These are phyloP conservation scores for Camillea tinctor DNA, from an alignment of 2,329 filamentous ascomycete species.

Conservation along the genomic window DNA sequence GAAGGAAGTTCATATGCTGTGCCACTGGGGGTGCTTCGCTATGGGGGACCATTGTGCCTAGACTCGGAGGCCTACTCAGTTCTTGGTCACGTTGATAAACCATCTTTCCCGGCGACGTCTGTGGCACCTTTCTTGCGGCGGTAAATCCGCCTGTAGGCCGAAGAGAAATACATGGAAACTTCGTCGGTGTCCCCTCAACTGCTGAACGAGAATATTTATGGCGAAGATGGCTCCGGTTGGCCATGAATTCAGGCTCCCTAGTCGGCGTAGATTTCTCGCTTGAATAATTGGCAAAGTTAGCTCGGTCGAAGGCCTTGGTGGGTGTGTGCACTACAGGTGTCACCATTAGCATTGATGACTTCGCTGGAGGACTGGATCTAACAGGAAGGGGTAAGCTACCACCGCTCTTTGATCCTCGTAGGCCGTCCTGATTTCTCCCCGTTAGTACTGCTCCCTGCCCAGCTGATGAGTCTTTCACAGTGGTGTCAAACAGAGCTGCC, in stretches of 20 bases:
- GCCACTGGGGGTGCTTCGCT: slow-evolving; percentile 39
- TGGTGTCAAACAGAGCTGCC: slow-evolving; percentile 51
- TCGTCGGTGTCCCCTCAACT: slow-evolving; percentile 10
- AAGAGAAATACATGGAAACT: slow-evolving; percentile 12
- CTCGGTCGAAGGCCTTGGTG: background rate
- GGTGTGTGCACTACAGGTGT: slow-evolving; percentile 5
- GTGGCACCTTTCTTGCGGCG: slow-evolving; percentile 19
- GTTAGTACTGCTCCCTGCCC: slow-evolving; percentile 6
- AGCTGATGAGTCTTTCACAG: slow-evolving; percentile 25
- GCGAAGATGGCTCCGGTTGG: slow-evolving; percentile 2
- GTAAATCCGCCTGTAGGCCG: slow-evolving; percentile 15
- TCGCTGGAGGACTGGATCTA: slow-evolving; percentile 17
- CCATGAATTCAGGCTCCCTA: background rate
- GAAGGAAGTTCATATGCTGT: slow-evolving; percentile 36
- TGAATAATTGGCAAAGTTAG: slow-evolving; percentile 5
- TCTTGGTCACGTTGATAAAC: slow-evolving; percentile 16
- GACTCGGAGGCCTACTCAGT: slow-evolving; percentile 26
- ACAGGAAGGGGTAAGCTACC: slow-evolving; percentile 26
- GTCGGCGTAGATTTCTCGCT: slow-evolving; percentile 3
- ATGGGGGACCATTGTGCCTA: slow-evolving; percentile 40
- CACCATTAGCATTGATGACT: slow-evolving; percentile 1
- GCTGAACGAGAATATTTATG: background rate
- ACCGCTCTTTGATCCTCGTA: slow-evolving; percentile 19
- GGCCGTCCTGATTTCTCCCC: slow-evolving; percentile 10
- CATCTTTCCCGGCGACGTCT: slow-evolving; percentile 7